These are phyloP conservation scores for Aspergillus fischeri DNA, from an alignment of 2,329 filamentous ascomycete species.

Conservation along the genomic window DNA sequence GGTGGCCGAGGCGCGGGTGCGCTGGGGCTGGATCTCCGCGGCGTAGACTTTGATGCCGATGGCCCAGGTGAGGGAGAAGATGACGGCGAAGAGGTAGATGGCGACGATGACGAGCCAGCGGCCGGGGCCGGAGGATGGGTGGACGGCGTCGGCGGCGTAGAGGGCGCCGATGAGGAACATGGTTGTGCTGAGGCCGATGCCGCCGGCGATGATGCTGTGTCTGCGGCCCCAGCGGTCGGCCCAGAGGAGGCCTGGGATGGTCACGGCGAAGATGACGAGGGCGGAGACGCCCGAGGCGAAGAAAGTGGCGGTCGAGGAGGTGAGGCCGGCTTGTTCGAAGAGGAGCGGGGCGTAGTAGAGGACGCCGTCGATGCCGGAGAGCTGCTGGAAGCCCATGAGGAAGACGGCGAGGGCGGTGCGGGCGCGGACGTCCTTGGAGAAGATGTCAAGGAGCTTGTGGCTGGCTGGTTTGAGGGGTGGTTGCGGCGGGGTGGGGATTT, in stretches of 20 bases:
- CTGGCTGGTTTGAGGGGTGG: slow-evolving; percentile 7
- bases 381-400: slow-evolving; percentile 56
- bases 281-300: slow-evolving; percentile 60
- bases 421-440: slow-evolving; percentile 42
- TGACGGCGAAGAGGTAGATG: slow-evolving; percentile 26
- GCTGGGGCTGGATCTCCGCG: slow-evolving; percentile 55
- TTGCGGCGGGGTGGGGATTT: not conserved
- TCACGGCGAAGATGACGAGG: slow-evolving; percentile 55
- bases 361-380: slow-evolving; percentile 60
- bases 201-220: slow-evolving; percentile 52
- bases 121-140: slow-evolving; percentile 23
- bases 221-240: slow-evolving; percentile 57
- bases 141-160: slow-evolving; percentile 29
- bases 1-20: slow-evolving; percentile 53
- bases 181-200: slow-evolving; percentile 44
- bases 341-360: slow-evolving; percentile 56
- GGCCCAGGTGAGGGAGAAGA: slow-evolving; percentile 46
- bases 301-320: slow-evolving; percentile 52
- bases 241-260: slow-evolving; percentile 53
- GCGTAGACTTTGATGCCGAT: slow-evolving; percentile 55
- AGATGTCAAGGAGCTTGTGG: slow-evolving; percentile 28
- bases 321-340: slow-evolving; percentile 57
- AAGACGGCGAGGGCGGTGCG: slow-evolving; percentile 53
- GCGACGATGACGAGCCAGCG: slow-evolving; percentile 29
- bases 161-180: slow-evolving; percentile 34